Base-by-base conservation (phyloP, 2,329 filamentous ascomycete species). In the Diatrype stigma region DNA sequence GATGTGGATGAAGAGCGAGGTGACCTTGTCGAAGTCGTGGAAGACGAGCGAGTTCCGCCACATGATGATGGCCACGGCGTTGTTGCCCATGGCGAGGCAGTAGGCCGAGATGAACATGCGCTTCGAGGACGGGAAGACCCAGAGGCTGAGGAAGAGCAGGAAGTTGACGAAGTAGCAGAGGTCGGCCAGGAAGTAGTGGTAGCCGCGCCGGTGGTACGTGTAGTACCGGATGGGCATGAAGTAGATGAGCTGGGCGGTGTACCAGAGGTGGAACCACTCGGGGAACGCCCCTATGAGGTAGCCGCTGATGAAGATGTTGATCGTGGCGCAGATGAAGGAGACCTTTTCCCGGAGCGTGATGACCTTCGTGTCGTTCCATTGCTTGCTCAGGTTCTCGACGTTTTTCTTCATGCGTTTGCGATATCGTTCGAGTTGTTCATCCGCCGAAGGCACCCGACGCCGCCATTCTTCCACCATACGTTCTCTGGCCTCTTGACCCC, bases 11-110 rank as follows among this genome's bases (percentile, higher is more conserved):
- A 99, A 99, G n/a, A 99, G 79, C 67, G 90, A 94, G 12, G 92
- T 95, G 54, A 97, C 91, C 72, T 99, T 99, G 78, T 99, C 94
- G 71, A 99, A 85, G 66, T 90, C 96, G 76, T 99, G 94, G 70
- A 99, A 99, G 45, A 99, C 94, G 65, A 99, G 82, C 30, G 92
- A 96, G 69, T 99, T 99, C 57, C 94, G 85, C 94, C 94, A 99
- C 92, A 99, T 94, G 66, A 94, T 91, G 68, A 99, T 97, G 12
- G 94, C 94, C 45, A 96, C 85, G 19, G 94, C 94, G 66, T 99
- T 99, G 72, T 99, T 99, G 56, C 94, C 94, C 65, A 90, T 95
- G 10, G 92, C 89, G 32, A 99, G 77, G 64, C 94, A 97, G 70
- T 92, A 99, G 1, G 90, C 87, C 59, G 90, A 86, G 57, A 95